Percentiles rank a stretch among this genome's conserved stretches.
These are phyloP conservation scores for Ceratocystis variospora DNA, from an alignment of 2,329 filamentous ascomycete genomes.

Conservation along the genomic window DNA sequence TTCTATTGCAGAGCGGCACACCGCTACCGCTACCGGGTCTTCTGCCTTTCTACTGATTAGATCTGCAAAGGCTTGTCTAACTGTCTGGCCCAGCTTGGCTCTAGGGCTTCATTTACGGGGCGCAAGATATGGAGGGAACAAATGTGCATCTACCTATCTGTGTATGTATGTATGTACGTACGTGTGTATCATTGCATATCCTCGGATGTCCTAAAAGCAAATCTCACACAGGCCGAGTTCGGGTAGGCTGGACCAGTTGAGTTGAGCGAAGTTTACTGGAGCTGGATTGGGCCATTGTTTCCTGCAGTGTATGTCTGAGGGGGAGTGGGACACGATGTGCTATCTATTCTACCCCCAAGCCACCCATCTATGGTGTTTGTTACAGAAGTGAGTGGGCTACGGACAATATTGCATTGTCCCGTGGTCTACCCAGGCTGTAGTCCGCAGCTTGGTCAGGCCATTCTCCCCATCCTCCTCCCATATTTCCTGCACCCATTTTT, in stretches of 20 bases:
- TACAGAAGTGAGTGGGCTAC: too few species aligned
- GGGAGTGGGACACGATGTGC: background rate
- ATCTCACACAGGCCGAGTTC: background rate
- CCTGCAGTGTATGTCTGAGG: background rate
- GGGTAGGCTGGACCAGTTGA: too few species aligned
- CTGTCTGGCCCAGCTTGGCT: background rate
- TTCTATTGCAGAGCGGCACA: background rate
- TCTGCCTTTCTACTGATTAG: background rate
- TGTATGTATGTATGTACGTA: too few species aligned
- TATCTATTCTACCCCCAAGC: too few species aligned
- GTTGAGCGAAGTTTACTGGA: too few species aligned
- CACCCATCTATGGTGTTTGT: too few species aligned
- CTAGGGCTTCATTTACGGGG: background rate
- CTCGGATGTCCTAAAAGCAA: background rate
- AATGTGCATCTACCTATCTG: too few species aligned
- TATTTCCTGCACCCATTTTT: background rate
- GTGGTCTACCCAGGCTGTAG: background rate
- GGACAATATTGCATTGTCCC: background rate
- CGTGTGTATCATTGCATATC: background rate
- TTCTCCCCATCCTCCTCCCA: too few species aligned
- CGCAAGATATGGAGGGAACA: background rate
- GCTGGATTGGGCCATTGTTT: background rate
- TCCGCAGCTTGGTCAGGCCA: background rate
- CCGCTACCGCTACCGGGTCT: background rate
- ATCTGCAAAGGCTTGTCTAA: background rate